Evolutionary conservation across 257 asterid species (phyloP).

Genomic region (Orobanche coerulescens): DNA sequence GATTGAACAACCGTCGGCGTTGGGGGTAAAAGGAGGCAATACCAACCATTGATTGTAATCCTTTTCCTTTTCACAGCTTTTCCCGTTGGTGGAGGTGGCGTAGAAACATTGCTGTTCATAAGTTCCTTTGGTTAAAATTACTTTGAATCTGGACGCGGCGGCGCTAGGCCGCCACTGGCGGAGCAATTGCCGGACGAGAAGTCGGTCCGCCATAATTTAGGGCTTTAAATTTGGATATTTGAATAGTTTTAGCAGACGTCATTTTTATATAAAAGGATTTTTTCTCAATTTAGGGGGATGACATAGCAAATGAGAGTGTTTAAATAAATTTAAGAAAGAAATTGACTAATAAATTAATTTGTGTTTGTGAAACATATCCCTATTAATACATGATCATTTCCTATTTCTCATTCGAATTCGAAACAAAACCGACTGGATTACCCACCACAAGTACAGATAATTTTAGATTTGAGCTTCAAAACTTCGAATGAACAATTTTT

Average conservation of each 20-base stretch:
- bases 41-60: constrained; percentile 39
- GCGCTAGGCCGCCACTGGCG: constrained; percentile 31
- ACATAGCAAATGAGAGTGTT: no score
- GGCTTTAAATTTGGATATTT: constrained; percentile 19
- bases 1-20: constrained; percentile 43
- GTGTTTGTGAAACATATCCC: no score
- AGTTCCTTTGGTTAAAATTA: not conserved
- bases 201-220: constrained; percentile 37
- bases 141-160: constrained; percentile 14
- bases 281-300: no score
- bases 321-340: no score
- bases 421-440: no score
- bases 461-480: no score
- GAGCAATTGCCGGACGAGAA: constrained; percentile 37
- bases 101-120: constrained; percentile 18
- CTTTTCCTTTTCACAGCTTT: constrained; percentile 22
- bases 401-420: no score
- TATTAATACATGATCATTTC: no score
- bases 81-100: constrained; percentile 28
- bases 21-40: constrained; percentile 55
- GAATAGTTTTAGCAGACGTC: not conserved
- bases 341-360: no score
- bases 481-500: no score
- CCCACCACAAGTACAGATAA: no score
- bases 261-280: no score